Percentiles rank a stretch among this genome's conserved stretches.
phyloP scores from a whole-genome alignment of 148 eudicot species.

The Linanthus parryae region DNA sequence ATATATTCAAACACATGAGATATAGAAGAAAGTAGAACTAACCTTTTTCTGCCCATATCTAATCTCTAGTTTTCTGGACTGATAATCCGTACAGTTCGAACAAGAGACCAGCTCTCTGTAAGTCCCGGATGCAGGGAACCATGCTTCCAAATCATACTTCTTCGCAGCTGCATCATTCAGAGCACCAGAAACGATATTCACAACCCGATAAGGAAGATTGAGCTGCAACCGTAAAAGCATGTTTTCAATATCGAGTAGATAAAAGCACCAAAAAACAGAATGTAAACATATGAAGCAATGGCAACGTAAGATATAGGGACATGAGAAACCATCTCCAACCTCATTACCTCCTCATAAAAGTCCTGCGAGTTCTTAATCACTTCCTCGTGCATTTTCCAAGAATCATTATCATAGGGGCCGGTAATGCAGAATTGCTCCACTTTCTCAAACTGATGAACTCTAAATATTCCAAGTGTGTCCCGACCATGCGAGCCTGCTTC shows the following conservation, averaged over 20 bases:
- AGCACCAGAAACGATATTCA: slow-evolving; percentile 81
- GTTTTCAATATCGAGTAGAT: too few relatives aligned
- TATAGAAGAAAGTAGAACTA: too few relatives aligned
- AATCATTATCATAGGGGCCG: slow-evolving; percentile 57
- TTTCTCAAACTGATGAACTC: slow-evolving; percentile 92
- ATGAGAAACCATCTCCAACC: too few relatives aligned
- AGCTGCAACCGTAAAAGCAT: too few relatives aligned
- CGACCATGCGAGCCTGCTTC: slow-evolving; percentile 93
- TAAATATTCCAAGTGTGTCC: slow-evolving; percentile 76
- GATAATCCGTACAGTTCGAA: slow-evolving; percentile 92
- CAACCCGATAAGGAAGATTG: slow-evolving; percentile 68
- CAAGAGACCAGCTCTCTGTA: slow-evolving; percentile 86
- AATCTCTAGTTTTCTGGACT: slow-evolving; percentile 72
- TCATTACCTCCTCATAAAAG: slow-evolving; percentile 63
- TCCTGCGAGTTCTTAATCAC: slow-evolving; percentile 79
- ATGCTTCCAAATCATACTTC: slow-evolving; percentile 83
- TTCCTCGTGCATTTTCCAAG: slow-evolving; percentile 91
- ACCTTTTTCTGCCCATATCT: slow-evolving; percentile 82
- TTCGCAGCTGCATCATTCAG: slow-evolving; percentile 91
- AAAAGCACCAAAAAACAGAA: too few relatives aligned
- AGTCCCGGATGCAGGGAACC: slow-evolving; percentile 74
- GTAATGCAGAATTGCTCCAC: slow-evolving; percentile 80
- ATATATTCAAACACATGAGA: too few relatives aligned
- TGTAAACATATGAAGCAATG: too few relatives aligned
- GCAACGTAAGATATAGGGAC: too few relatives aligned